Evolutionary conservation across 129 eudicot genomes (phyloP), one percentile per base, ranked within the genome.

Genomic region (Helichrysum umbraculigerum): DNA sequence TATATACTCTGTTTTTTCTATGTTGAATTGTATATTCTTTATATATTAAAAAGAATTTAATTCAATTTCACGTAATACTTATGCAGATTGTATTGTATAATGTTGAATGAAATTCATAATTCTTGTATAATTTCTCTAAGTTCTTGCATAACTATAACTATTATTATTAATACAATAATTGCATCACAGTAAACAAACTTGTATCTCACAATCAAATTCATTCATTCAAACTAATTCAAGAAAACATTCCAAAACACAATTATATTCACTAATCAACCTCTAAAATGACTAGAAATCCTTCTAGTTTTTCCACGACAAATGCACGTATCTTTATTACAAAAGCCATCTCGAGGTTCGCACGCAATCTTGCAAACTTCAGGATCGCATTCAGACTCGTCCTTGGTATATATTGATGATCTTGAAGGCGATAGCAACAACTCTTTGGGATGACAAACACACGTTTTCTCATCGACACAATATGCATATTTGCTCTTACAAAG

Each of bases 311-410:
- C 52, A 44, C 16, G 17, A 44, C 52, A 44, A 44, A 44, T 44
- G 52, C 52, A 44, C 16, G 4, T 41, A 44, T 44, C 17, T 5
- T 56, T 20, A 28, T 56, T 56, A 56, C 29, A 56, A 19, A n/a
- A 56, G 25, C 62, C 62, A 56, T 56, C 62, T 19, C n/a, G 25
- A 56, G 62, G 62, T 10, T 56, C 62, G 62, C 62, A 56, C 9
- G 28, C 29, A 56, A 56, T 56, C 62, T 56, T 56, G 62, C 62
- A 56, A 56, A 0, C 2, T 56, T 56, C 62, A 20, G 28, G 28
- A 1, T 56, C 62, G 25, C 62, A 56, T 56, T 56, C 28, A 1
- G 10, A 56, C 62, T 56, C 4, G 62, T 56, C 62, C 25, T 17
- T 56, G 62, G 10, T 19, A 5, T n/a, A 7, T 19, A 8, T 6